phyloP scores from a whole-genome alignment of 257 asterid species.

The Solanum pimpinellifolium region DNA sequence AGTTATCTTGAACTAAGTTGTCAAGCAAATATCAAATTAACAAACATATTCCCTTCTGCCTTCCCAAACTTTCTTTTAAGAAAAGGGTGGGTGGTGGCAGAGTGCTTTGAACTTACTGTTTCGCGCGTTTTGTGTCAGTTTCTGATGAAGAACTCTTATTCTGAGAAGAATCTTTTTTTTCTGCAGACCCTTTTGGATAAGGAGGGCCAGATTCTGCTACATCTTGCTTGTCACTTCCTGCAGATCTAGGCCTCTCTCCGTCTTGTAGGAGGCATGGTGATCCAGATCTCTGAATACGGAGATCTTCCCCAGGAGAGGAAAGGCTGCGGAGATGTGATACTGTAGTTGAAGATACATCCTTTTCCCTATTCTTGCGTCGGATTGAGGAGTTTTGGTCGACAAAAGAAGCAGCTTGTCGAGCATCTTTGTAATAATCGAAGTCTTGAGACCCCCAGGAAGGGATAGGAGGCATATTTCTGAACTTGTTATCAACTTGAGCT shows the following conservation, averaged over 20 bases:
- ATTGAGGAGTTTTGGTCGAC: slow-evolving; percentile 30
- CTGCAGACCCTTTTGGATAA: slow-evolving; percentile 40
- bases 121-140: slow-evolving; percentile 81
- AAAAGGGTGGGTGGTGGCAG: not conserved
- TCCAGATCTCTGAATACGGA: slow-evolving; percentile 28
- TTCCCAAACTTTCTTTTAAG: not conserved
- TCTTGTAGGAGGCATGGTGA: slow-evolving; percentile 35
- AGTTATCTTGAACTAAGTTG: not conserved
- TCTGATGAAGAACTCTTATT: slow-evolving; percentile 44
- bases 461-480: slow-evolving; percentile 27
- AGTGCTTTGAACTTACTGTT: slow-evolving; percentile 59
- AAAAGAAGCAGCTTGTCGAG: slow-evolving; percentile 31
- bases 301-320: slow-evolving; percentile 39
- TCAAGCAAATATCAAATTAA: not conserved
- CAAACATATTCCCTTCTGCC: not conserved
- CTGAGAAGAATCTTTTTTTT: slow-evolving; percentile 48
- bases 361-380: slow-evolving; percentile 40
- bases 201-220: slow-evolving; percentile 36
- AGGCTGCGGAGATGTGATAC: slow-evolving; percentile 33
- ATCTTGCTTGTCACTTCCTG: slow-evolving; percentile 42
- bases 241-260: slow-evolving; percentile 36
- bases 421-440: slow-evolving; percentile 40
- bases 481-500: slow-evolving; percentile 47
- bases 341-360: slow-evolving; percentile 44
- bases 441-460: slow-evolving; percentile 73